Conservation (phyloP, 805 yeast species). For the Starmerella cellae region DNA sequence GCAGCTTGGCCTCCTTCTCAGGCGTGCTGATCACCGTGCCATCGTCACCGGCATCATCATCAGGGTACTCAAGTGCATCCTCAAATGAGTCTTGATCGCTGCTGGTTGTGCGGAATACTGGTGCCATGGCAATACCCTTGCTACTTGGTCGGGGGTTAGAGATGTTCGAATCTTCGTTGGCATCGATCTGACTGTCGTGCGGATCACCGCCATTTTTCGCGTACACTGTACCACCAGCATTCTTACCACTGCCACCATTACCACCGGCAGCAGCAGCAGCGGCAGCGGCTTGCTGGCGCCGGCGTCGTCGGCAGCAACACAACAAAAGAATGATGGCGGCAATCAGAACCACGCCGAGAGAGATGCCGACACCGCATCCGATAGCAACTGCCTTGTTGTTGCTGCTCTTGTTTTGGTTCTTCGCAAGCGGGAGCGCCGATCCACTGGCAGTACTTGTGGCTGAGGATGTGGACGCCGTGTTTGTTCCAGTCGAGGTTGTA, state of each 20-base stretch:
- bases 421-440: constrained; percentile 6
- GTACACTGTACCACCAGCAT: no score
- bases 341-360: constrained; percentile 40
- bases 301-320: constrained; percentile 38
- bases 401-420: constrained; percentile 12
- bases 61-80: constrained; percentile 16
- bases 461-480: constrained; percentile 28
- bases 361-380: constrained; percentile 81
- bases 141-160: constrained; percentile 20
- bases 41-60: constrained; percentile 17
- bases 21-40: constrained; percentile 19
- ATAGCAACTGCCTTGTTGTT: constrained; percentile 55
- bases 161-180: constrained; percentile 10
- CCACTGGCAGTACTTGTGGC: constrained; percentile 22
- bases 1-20: constrained; percentile 9
- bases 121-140: constrained; percentile 18
- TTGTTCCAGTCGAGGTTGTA: constrained; percentile 32
- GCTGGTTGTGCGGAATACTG: constrained; percentile 17
- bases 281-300: constrained; percentile 27
- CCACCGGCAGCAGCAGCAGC: constrained; percentile 1
- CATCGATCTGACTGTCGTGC: neutral
- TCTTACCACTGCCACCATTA: neutral
- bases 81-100: constrained; percentile 9
- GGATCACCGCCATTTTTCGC: neutral
- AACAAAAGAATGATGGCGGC: constrained; percentile 38